These are phyloP conservation scores for Trichoderma sp. DNA, from an alignment of 2,329 filamentous ascomycete genomes.

Conservation along the genomic window DNA sequence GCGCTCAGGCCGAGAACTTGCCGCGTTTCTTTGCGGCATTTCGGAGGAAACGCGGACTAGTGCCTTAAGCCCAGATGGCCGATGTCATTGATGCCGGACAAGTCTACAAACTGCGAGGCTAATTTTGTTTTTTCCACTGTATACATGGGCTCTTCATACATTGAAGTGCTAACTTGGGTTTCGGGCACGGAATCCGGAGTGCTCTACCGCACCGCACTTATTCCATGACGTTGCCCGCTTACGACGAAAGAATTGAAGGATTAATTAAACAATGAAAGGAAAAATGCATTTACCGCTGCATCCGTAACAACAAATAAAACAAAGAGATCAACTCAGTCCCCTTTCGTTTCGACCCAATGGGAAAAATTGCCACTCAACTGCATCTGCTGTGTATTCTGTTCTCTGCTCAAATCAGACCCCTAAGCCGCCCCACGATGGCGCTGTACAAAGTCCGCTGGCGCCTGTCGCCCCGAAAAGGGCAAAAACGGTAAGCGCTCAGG, in stretches of 20 bases:
- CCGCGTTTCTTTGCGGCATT: background rate
- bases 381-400: background rate
- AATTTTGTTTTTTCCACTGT: background rate
- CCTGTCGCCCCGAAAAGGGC: background rate
- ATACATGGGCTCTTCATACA: background rate
- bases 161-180: background rate
- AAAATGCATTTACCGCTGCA: background rate
- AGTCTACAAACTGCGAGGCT: background rate
- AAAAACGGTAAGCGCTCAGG: slow-evolving; percentile 15
- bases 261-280: background rate
- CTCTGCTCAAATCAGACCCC: background rate
- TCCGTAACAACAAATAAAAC: background rate
- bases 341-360: background rate
- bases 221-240: background rate
- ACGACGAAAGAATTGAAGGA: background rate
- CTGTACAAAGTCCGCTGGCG: slow-evolving; percentile 4
- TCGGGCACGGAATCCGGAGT: background rate
- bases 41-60: background rate
- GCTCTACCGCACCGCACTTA: background rate
- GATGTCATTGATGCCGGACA: background rate
- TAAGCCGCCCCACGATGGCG: slow-evolving; percentile 7
- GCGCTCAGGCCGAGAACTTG: background rate
- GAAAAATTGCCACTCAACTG: background rate
- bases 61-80: background rate
- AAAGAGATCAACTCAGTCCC: background rate